Evolutionary conservation across 2,329 filamentous ascomycete species (phyloP).

Genomic region (Sporothrix phasma): DNA sequence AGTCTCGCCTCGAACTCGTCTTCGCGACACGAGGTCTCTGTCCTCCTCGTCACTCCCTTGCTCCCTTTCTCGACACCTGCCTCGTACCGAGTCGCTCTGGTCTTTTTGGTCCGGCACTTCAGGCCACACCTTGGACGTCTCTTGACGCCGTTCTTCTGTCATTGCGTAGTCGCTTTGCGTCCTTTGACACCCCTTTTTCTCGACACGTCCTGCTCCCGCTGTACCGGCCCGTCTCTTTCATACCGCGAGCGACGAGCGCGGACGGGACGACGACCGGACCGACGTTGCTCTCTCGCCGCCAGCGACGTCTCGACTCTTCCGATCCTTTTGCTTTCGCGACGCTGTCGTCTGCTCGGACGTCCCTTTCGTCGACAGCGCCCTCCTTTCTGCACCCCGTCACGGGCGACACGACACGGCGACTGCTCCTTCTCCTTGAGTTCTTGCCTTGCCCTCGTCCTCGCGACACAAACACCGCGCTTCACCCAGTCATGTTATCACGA

Average conservation of each 20-base stretch:
- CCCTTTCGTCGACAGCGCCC: not conserved
- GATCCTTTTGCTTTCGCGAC: not conserved
- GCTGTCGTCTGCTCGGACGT: not conserved
- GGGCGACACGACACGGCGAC: constrained; percentile 8
- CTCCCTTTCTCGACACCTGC: not conserved
- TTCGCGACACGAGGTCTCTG: not conserved
- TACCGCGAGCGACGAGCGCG: not conserved
- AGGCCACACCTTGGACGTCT: not conserved
- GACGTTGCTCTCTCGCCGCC: not conserved
- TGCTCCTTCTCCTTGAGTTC: constrained; percentile 15
- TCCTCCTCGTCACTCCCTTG: not conserved
- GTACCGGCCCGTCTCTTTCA: not conserved
- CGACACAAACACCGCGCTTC: constrained; percentile 24
- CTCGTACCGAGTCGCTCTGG: not conserved
- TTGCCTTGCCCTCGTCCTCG: not conserved
- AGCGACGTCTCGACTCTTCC: not conserved
- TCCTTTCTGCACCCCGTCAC: not conserved
- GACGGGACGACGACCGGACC: not conserved
- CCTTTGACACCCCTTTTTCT: no score
- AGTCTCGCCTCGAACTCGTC: not conserved
- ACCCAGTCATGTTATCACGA: constrained; percentile 49
- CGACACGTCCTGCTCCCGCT: not conserved
- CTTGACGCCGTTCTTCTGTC: not conserved
- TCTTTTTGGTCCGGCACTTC: not conserved
- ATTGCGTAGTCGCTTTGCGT: not conserved